Base-by-base conservation (phyloP, 768 basidiomycete genomes). In the Symmetrospora coprosmae region DNA sequence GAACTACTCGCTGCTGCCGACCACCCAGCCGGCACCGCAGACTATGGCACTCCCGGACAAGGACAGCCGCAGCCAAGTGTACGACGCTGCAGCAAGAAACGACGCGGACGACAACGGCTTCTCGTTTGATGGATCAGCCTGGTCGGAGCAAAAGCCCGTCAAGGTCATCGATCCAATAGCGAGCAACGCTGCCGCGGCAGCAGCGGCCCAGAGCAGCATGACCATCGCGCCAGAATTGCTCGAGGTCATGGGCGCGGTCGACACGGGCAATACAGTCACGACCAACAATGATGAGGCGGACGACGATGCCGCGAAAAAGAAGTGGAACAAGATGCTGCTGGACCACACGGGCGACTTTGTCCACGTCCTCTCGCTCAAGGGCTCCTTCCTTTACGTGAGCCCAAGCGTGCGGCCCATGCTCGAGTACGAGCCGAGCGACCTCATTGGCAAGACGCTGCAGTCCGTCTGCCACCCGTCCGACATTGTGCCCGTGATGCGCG, bases 401-500 rank as follows among this genome's bases (percentile, higher is more conserved):
- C 89, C 89, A 1, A 80, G 84, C 25, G 81, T 92, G 19, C 74
- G 79, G 11, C 75, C 79, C 28, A 80, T 89, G 9, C 78, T 97
- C 34, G 91, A 91, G 35, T 94, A 91, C 74, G 81, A 84, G 25
- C 82, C 90, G 1, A 77, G 80, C 31, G 87, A 92, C 60, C 81
- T 97, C 56, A 77, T 87, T 25, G 87, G 87, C 52, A 81, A 79
- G 67, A 78, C 79, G 8, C 78, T 97, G 51, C 75, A 81, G 11
- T 87, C 90, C 68, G 78, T 87, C 63, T 87, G 87, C 62, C 89
- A 92, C 71, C 84, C 84, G 0, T 84, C 85, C 55, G 92, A 99
- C 70, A 78, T 90, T 34, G 84, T 92, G 9, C 87, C 87, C 0
- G 79, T 91, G 64, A 85, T 86, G 79, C 80, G 91, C 41, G 88